A percentile compares a stretch with the other conserved stretches of the same genome.
Conservation (phyloP, 495 filamentous ascomycete genomes). For the Daldinia childiae region DNA sequence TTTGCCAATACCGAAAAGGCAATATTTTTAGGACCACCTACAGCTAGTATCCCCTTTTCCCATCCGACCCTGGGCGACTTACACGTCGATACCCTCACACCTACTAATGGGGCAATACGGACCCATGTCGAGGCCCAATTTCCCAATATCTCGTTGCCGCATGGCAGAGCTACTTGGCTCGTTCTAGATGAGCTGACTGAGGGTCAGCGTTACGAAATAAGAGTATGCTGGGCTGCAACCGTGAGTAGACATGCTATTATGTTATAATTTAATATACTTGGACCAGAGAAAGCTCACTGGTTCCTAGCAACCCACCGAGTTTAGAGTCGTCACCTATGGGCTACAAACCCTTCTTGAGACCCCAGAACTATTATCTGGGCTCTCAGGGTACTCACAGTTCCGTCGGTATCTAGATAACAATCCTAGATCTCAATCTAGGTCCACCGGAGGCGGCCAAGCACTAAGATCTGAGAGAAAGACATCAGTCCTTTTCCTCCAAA, state of each 20-base stretch:
- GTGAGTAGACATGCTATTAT: constrained; percentile 62
- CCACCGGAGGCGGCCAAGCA: not conserved
- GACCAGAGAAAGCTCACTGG: constrained; percentile 21
- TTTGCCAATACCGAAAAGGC: constrained; percentile 87
- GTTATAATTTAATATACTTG: not conserved
- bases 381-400: constrained; percentile 69
- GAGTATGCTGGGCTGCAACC: constrained; percentile 93
- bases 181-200: constrained; percentile 78
- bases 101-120: constrained; percentile 63
- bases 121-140: constrained; percentile 73
- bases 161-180: constrained; percentile 80
- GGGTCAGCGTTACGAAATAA: constrained; percentile 86
- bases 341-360: constrained; percentile 67
- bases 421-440: constrained; percentile 16
- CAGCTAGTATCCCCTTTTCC: constrained; percentile 60
- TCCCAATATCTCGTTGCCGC: constrained; percentile 60
- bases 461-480: constrained; percentile 41
- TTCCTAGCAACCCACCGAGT: constrained; percentile 85
- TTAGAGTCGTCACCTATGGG: constrained; percentile 71
- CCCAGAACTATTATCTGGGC: constrained; percentile 67
- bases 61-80: constrained; percentile 71
- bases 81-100: constrained; percentile 70
- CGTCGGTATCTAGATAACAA: constrained; percentile 48
- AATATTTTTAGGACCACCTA: constrained; percentile 80
- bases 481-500: constrained; percentile 79